Evolutionary conservation across 495 filamentous ascomycete genomes (phyloP).

Genomic region (Aspergillus carlsbadensis): DNA sequence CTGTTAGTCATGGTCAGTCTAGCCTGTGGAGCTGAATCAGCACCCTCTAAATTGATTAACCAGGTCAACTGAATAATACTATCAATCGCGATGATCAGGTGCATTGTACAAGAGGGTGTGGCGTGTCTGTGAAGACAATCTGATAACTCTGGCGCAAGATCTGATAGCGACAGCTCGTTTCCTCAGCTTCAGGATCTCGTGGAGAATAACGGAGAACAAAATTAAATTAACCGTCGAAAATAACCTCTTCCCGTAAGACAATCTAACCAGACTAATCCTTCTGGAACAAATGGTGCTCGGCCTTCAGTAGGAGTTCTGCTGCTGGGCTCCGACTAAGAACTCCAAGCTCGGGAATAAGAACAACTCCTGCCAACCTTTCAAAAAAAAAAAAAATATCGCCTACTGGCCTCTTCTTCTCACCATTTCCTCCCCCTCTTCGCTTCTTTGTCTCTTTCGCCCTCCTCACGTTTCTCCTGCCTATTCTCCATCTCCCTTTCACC

Average conservation of each 20-base stretch:
- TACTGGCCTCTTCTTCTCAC: not conserved
- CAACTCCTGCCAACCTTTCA: not conserved
- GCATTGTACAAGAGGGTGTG: not conserved
- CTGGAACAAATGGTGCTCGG: conserved; percentile 2
- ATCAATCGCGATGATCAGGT: not conserved
- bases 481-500: conserved; percentile 8
- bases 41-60: not conserved
- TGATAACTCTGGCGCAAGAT: conserved; percentile 2
- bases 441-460: not conserved
- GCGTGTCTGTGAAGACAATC: not conserved
- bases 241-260: not conserved
- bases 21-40: conserved; percentile 5
- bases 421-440: not conserved
- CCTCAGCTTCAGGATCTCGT: conserved; percentile 3
- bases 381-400: not conserved
- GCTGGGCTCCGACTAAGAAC: not conserved
- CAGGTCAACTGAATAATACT: not conserved
- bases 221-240: not conserved
- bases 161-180: conserved; percentile 6
- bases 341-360: conserved; percentile 1
- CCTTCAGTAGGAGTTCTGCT: not conserved
- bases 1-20: not conserved
- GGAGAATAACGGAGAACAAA: conserved; percentile 3
- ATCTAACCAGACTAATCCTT: not conserved
- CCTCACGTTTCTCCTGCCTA: conserved; percentile 1